Percentiles rank a stretch among this genome's conserved stretches.
Conservation (phyloP, 495 filamentous ascomycete species). For the Beverwykella pulmonaria region DNA sequence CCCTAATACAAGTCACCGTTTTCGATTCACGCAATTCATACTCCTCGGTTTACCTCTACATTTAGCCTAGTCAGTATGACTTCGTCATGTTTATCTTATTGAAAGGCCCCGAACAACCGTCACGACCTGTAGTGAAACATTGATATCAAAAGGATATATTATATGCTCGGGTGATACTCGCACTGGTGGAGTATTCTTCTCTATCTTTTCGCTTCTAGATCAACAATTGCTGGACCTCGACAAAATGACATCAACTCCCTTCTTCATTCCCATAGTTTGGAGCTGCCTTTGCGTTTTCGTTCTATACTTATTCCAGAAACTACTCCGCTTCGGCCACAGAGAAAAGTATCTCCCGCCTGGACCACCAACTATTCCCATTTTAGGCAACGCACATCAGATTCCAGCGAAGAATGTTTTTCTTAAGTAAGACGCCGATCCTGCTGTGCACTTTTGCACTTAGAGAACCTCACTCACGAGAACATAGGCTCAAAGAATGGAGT, state of each 20-base stretch:
- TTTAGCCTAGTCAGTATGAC: too few relatives aligned
- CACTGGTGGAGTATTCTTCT: not conserved
- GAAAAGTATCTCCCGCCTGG: not conserved
- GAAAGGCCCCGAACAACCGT: too few relatives aligned
- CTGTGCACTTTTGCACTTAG: not conserved
- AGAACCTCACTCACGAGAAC: not conserved
- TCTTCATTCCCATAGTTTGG: not conserved
- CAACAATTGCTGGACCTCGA: not conserved
- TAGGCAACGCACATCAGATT: constrained; percentile 26
- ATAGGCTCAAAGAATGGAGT: constrained; percentile 27
- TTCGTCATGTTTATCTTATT: too few relatives aligned
- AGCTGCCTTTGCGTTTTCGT: not conserved
- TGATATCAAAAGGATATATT: not conserved
- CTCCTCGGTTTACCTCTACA: too few relatives aligned
- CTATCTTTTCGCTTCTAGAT: not conserved
- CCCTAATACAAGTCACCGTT: too few relatives aligned
- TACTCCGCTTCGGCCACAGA: not conserved
- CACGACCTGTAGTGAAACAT: too few relatives aligned
- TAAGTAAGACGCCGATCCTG: not conserved
- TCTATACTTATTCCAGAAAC: not conserved
- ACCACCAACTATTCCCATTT: constrained; percentile 17
- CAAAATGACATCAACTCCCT: not conserved
- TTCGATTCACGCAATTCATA: too few relatives aligned
- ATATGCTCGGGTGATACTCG: not conserved
- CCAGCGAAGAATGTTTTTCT: not conserved